These are phyloP conservation scores for Aspergillus ochraceoroseus DNA, from an alignment of 2,329 filamentous ascomycete genomes.

Conservation along the genomic window DNA sequence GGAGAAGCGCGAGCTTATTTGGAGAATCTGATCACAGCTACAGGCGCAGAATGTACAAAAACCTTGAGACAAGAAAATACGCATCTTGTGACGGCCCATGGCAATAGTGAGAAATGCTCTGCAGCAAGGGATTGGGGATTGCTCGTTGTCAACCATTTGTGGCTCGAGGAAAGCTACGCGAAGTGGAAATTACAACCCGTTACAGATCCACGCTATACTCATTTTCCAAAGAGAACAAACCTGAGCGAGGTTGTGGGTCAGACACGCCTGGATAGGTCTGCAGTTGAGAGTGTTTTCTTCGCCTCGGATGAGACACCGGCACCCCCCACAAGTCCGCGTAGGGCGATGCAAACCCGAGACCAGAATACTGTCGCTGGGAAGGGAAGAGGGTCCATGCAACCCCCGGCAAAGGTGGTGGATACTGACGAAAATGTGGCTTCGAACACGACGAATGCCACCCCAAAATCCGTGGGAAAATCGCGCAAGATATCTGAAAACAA, in stretches of 20 bases:
- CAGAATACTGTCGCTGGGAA: constrained; percentile 29
- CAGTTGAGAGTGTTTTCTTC: constrained; percentile 66
- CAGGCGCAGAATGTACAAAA: constrained; percentile 86
- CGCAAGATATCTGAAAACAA: constrained; percentile 28
- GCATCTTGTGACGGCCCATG: constrained; percentile 86
- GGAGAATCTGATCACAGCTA: constrained; percentile 80
- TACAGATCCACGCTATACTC: constrained; percentile 69
- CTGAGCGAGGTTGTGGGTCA: constrained; percentile 89
- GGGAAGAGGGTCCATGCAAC: constrained; percentile 21
- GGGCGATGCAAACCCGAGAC: constrained; percentile 36
- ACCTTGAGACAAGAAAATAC: constrained; percentile 94
- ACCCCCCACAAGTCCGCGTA: constrained; percentile 18
- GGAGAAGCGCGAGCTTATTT: constrained; percentile 90
- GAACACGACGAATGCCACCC: constrained; percentile 24
- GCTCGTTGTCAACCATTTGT: constrained; percentile 85
- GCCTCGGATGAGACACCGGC: constrained; percentile 30
- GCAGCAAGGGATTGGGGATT: constrained; percentile 92
- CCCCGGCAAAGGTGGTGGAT: constrained; percentile 21
- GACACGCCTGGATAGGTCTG: constrained; percentile 70
- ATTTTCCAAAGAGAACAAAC: constrained; percentile 86
- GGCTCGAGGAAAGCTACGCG: constrained; percentile 96
- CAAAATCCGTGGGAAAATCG: constrained; percentile 26
- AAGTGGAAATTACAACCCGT: constrained; percentile 72
- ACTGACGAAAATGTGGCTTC: constrained; percentile 16
- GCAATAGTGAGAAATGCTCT: constrained; percentile 84